A percentile compares a stretch with the other conserved stretches of the same genome.
Evolutionary conservation across 1,284 basidiomycete genomes (phyloP).

Genomic region (Ganoderma leucocontextum): DNA sequence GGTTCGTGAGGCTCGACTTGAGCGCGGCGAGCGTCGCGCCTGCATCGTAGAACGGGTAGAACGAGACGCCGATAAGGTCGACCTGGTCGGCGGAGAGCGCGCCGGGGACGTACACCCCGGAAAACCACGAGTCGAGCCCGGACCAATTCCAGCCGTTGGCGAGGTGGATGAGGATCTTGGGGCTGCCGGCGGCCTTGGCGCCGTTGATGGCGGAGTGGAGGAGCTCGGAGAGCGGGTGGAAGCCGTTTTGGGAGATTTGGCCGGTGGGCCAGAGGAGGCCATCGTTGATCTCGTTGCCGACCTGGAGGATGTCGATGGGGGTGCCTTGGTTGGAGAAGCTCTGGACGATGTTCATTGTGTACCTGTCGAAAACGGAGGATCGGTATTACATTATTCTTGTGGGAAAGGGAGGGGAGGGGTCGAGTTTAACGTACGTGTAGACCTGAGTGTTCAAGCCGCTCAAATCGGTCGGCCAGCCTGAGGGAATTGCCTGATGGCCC

Average conservation of each 20-base stretch:
- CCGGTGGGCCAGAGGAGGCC: slow-evolving; percentile 71
- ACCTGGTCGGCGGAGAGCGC: slow-evolving; percentile 58
- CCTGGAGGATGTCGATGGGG: slow-evolving; percentile 60
- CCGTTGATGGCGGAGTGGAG: slow-evolving; percentile 63
- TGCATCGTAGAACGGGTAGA: slow-evolving; percentile 71
- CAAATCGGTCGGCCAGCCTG: slow-evolving; percentile 62
- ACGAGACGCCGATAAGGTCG: slow-evolving; percentile 69
- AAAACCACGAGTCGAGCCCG: slow-evolving; percentile 58
- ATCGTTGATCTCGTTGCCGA: slow-evolving; percentile 71
- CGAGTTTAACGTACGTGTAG: slow-evolving; percentile 50
- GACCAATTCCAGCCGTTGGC: slow-evolving; percentile 69
- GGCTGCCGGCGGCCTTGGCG: slow-evolving; percentile 54
- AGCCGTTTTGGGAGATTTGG: slow-evolving; percentile 60
- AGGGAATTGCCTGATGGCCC: slow-evolving; percentile 65
- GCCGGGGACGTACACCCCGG: slow-evolving; percentile 60
- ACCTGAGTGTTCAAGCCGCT: slow-evolving; percentile 61
- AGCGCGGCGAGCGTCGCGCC: slow-evolving; percentile 61
- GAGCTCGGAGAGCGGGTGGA: slow-evolving; percentile 62
- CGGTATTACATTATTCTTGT: neutral
- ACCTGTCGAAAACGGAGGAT: slow-evolving; percentile 43
- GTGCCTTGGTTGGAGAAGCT: slow-evolving; percentile 62
- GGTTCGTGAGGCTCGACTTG: slow-evolving; percentile 56
- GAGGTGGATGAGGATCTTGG: slow-evolving; percentile 66
- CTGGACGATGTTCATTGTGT: slow-evolving; percentile 59
- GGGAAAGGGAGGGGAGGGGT: neutral